These are phyloP conservation scores for Tripidium arundinaceum DNA, from an alignment of 202 grass and related monocot genomes.

Conservation along the genomic window DNA sequence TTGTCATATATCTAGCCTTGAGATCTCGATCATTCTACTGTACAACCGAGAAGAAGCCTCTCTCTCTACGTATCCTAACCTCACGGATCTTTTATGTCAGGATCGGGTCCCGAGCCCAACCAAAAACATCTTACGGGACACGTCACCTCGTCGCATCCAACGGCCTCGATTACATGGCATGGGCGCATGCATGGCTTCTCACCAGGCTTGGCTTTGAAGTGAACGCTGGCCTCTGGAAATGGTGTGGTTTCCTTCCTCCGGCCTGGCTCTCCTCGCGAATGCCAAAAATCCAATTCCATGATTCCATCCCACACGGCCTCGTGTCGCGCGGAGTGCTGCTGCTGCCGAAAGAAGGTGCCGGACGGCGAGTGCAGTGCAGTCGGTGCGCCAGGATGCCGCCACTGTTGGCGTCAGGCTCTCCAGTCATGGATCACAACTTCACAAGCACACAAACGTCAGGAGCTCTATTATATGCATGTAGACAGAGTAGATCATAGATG, in stretches of 20 bases:
- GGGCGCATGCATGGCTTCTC: no score
- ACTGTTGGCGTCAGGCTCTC: not conserved
- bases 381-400: not conserved
- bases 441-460: not conserved
- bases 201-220: not conserved
- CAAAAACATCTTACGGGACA: not conserved
- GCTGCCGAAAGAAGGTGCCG: conserved; percentile 10
- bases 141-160: not conserved
- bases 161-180: not conserved
- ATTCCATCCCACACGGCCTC: not conserved
- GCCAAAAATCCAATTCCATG: not conserved
- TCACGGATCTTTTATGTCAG: no score
- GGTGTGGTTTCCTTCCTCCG: no score
- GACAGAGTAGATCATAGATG: not conserved
- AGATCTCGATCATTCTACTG: no score
- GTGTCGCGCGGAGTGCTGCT: not conserved
- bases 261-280: not conserved
- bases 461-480: not conserved
- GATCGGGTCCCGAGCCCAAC: no score
- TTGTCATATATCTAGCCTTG: no score
- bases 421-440: not conserved
- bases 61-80: no score
- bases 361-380: not conserved
- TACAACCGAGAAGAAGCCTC: not conserved
- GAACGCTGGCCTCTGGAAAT: not conserved